Percentiles rank a stretch among this genome's conserved stretches.
Evolutionary conservation across 2,329 filamentous ascomycete genomes (phyloP).

Genomic region (Venturia asperata): DNA sequence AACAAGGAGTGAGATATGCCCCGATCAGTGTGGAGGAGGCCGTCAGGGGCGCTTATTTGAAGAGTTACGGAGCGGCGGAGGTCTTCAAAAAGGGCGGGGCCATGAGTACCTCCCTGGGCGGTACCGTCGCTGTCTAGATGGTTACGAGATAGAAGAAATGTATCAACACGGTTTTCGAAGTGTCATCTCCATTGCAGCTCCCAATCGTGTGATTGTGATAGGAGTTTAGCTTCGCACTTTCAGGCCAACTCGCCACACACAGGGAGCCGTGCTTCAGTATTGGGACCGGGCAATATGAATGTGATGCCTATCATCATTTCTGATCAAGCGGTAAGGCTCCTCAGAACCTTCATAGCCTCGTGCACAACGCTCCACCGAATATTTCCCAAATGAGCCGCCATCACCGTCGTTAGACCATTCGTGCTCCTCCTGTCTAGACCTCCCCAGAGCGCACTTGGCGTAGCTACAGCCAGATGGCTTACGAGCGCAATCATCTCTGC

Average conservation of each 20-base stretch:
- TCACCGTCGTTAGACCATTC: constrained; percentile 47
- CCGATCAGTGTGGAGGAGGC: constrained; percentile 39
- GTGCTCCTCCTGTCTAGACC: constrained; percentile 43
- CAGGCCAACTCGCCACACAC: too few relatives aligned
- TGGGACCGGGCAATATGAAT: too few relatives aligned
- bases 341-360: constrained; percentile 52
- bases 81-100: constrained; percentile 31
- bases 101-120: background rate
- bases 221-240: too few relatives aligned
- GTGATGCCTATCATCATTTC: too few relatives aligned
- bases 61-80: constrained; percentile 39
- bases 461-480: constrained; percentile 34
- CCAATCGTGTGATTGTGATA: too few relatives aligned
- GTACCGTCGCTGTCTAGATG: background rate
- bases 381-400: constrained; percentile 49
- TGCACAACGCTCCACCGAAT: constrained; percentile 57
- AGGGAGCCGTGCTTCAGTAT: too few relatives aligned
- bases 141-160: background rate
- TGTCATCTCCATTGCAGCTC: too few relatives aligned
- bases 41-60: constrained; percentile 36
- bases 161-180: too few relatives aligned
- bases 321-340: constrained; percentile 28
- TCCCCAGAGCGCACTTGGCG: constrained; percentile 32
- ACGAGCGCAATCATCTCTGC: constrained; percentile 44
- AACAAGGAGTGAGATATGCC: constrained; percentile 34